Evolutionary conservation across 2,329 filamentous ascomycete genomes (phyloP), one percentile per base, ranked within the genome.

Genomic region (Dactylellina cionopaga): DNA sequence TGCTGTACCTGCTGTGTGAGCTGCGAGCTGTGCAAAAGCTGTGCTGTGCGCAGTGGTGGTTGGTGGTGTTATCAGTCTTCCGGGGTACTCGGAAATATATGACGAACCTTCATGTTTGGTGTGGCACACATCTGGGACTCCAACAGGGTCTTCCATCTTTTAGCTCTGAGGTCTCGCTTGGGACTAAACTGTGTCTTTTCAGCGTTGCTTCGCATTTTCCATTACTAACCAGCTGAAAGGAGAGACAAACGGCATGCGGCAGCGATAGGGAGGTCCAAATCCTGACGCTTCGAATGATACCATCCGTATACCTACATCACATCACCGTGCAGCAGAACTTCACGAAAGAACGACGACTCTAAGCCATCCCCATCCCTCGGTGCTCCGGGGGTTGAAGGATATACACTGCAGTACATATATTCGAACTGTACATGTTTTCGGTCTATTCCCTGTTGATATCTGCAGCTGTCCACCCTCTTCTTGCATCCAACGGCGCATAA

Each of bases 401-500:
- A 35, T 35, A n/a, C 31, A 35, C n/a, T n/a, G n/a, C n/a, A n/a
- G n/a, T 35, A 35, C 31, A 35, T 35, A n/a, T 35, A 35, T 35
- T n/a, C n/a, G n/a, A n/a, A n/a, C 31, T 35, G 31, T 44, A 44
- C 6, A 6, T 44, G 39, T 44, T 11, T 6, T 7, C 39, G 5
- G 17, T 44, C 10, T 44, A n/a, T n/a, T 7, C 31, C 39, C 6
- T 11, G 9, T 44, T 24, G 10, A 37, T 35, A 35, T 37, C 59
- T 22, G 24, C 46, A 54, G 25, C 44, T 24, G 31, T 31, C 9
- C 29, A 37, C 24, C 29, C 33, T 27, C 5, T 31, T 31, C n/a
- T 17, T 15, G 27, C 59, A 19, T 37, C 10, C 33, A 59, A 68
- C 54, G 63, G 63, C 46, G 63, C 63, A 68, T 60, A 35, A 66